These are phyloP conservation scores for Fomitopsis betulina DNA, from an alignment of 1,284 basidiomycete genomes.

Conservation along the genomic window DNA sequence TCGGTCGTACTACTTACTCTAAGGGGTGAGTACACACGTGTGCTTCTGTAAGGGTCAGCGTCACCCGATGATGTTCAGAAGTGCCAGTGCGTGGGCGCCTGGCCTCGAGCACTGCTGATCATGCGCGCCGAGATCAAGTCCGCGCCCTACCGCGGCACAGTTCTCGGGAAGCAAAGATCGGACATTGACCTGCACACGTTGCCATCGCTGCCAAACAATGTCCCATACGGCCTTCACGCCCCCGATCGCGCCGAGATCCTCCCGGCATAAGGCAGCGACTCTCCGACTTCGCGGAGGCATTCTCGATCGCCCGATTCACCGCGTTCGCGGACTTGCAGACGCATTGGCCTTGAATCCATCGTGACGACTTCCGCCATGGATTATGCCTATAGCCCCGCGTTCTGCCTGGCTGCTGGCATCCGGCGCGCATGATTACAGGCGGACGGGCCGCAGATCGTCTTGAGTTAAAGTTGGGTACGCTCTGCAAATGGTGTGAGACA, in stretches of 20 bases:
- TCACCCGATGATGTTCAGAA: neutral
- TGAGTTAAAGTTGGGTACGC: no score
- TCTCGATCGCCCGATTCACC: constrained; percentile 26
- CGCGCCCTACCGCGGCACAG: neutral
- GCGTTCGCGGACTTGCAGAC: no score
- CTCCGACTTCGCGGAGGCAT: neutral
- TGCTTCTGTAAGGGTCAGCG: neutral
- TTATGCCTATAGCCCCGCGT: no score
- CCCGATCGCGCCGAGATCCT: neutral
- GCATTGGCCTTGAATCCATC: no score
- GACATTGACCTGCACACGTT: neutral
- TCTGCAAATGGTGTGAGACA: no score
- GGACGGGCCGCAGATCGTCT: no score
- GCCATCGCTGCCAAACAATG: neutral
- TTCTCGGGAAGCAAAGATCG: neutral
- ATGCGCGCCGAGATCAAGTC: neutral
- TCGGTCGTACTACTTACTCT: no score
- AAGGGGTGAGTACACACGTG: neutral
- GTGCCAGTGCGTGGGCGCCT: neutral
- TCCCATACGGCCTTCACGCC: neutral
- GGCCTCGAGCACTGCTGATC: neutral
- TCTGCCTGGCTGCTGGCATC: no score
- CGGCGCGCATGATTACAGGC: no score
- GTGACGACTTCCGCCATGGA: no score
- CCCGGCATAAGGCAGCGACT: neutral